Conservation (phyloP, 1,284 basidiomycete genomes). For the Ceratobasidium sp. region DNA sequence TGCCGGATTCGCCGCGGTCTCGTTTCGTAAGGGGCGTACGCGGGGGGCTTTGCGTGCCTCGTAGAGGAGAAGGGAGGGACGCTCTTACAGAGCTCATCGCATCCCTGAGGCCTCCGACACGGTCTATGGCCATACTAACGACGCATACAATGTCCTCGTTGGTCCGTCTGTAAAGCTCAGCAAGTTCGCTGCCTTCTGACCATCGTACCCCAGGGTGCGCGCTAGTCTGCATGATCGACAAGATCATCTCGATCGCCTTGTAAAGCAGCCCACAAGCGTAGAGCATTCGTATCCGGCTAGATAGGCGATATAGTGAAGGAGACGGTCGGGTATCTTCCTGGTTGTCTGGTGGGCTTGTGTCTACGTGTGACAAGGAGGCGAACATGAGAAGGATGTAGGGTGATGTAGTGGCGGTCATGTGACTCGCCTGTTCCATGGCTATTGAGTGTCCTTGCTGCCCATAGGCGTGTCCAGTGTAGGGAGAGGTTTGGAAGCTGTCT, state of each 20-base stretch:
- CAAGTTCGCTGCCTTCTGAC: slow-evolving; percentile 40
- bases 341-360: slow-evolving; percentile 11
- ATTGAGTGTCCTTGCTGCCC: no score
- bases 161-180: slow-evolving; percentile 40
- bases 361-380: slow-evolving; percentile 33
- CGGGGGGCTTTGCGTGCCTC: slow-evolving; percentile 31
- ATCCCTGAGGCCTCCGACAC: slow-evolving; percentile 32
- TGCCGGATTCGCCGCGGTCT: slow-evolving; percentile 26
- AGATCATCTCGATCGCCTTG: slow-evolving; percentile 41
- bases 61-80: slow-evolving; percentile 35
- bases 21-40: slow-evolving; percentile 8
- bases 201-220: slow-evolving; percentile 40
- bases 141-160: slow-evolving; percentile 44
- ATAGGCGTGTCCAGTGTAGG: no score
- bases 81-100: slow-evolving; percentile 36
- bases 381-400: slow-evolving; percentile 42
- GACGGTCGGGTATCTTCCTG: slow-evolving; percentile 41
- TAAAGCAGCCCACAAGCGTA: slow-evolving; percentile 40
- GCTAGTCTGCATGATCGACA: slow-evolving; percentile 31
- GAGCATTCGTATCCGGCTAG: slow-evolving; percentile 42
- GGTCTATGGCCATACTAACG: slow-evolving; percentile 33
- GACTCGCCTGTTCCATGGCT: no score
- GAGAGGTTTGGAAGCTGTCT: slow-evolving; percentile 40
- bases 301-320: slow-evolving; percentile 42
- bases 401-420: no score